Conservation (phyloP, 2,329 filamentous ascomycete genomes). For the Xylariaceae sp. region DNA sequence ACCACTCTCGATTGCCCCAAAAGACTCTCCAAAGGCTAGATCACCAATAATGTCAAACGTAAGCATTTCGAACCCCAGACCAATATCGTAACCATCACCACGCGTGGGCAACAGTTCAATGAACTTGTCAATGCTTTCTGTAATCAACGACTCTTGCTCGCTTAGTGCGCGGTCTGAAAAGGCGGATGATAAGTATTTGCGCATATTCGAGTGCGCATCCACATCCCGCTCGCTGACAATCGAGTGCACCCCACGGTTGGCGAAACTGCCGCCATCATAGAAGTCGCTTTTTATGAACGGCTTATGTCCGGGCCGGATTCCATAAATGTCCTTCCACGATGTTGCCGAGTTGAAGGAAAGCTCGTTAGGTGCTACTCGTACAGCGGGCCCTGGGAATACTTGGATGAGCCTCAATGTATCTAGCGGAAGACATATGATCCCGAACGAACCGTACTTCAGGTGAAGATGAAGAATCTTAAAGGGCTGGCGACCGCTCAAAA, state of each 20-base stretch:
- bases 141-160: conserved; percentile 27
- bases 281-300: conserved; percentile 25
- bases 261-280: conserved; percentile 25
- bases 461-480: conserved; percentile 17
- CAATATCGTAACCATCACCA: conserved; percentile 15
- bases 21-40: conserved; percentile 23
- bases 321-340: conserved; percentile 21
- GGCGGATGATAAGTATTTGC: conserved; percentile 20
- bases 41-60: conserved; percentile 25
- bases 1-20: conserved; percentile 19
- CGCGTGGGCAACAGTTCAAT: conserved; percentile 9
- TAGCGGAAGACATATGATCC: not conserved
- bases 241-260: conserved; percentile 13
- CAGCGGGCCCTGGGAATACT: conserved; percentile 7
- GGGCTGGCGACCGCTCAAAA: conserved; percentile 14
- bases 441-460: conserved; percentile 16
- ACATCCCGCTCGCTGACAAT: conserved; percentile 26
- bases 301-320: conserved; percentile 12
- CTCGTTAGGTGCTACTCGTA: conserved; percentile 20
- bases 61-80: conserved; percentile 11
- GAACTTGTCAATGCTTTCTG: conserved; percentile 20
- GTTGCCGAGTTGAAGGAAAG: conserved; percentile 18
- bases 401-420: not conserved
- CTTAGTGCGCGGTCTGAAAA: conserved; percentile 28
- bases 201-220: conserved; percentile 21